A percentile compares a stretch with the other conserved stretches of the same genome.
Conservation (phyloP, 768 basidiomycete species). For the Gymnopilus junonius region DNA sequence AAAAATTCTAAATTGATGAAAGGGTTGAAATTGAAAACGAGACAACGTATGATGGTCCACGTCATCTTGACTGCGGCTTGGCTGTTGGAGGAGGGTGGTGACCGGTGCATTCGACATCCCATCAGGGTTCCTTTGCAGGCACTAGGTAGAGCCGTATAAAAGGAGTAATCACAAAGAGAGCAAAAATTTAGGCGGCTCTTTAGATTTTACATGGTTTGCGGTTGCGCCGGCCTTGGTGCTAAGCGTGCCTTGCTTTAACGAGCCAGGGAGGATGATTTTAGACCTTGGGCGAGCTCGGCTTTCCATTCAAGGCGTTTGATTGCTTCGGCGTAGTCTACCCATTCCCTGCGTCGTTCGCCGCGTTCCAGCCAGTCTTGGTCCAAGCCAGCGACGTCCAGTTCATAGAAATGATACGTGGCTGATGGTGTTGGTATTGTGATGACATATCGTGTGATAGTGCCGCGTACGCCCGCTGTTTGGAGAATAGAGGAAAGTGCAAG, state of each 20-base stretch:
- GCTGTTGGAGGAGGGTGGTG: background rate
- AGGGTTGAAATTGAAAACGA: conserved; percentile 11
- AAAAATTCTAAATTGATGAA: conserved; percentile 27
- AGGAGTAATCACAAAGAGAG: conserved; percentile 9
- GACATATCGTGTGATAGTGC: conserved; percentile 84
- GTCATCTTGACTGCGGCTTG: conserved; percentile 11
- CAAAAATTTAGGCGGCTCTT: conserved; percentile 8
- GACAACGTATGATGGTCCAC: conserved; percentile 20
- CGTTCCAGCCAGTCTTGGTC: conserved; percentile 84
- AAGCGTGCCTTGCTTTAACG: conserved; percentile 5
- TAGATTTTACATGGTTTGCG: background rate
- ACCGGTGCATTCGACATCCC: background rate
- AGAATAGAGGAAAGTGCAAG: conserved; percentile 30
- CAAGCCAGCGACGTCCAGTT: conserved; percentile 78
- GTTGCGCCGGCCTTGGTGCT: background rate
- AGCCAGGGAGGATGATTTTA: conserved; percentile 61
- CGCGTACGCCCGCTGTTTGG: conserved; percentile 82
- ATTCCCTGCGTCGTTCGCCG: conserved; percentile 80
- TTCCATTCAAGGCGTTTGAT: conserved; percentile 80
- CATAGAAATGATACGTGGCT: conserved; percentile 89
- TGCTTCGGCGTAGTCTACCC: conserved; percentile 89
- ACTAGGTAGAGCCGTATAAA: conserved; percentile 13
- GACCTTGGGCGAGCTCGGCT: conserved; percentile 78
- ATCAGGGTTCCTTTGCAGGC: conserved; percentile 11
- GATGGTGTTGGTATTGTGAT: conserved; percentile 80